A percentile compares a stretch with the other conserved stretches of the same genome.
phyloP scores from a whole-genome alignment of 2,329 filamentous ascomycete genomes.

The Colletotrichum sublineola region DNA sequence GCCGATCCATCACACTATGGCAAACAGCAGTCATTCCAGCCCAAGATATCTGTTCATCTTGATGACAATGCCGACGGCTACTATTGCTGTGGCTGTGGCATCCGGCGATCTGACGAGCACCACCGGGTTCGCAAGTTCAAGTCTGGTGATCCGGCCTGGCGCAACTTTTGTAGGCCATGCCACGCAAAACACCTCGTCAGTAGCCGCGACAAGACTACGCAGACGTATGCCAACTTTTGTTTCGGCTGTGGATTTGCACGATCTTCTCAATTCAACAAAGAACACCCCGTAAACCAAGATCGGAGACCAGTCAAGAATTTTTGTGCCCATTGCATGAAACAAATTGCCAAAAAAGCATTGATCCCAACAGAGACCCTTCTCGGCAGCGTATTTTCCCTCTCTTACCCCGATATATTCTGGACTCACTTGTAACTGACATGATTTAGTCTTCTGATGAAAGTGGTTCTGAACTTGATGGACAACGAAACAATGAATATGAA shows the following conservation, averaged over 20 bases:
- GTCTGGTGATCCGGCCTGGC: slow-evolving; percentile 35
- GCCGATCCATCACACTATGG: not conserved
- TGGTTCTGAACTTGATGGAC: not conserved
- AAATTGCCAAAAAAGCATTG: slow-evolving; percentile 9
- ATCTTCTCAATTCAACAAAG: slow-evolving; percentile 52
- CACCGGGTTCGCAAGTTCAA: slow-evolving; percentile 33
- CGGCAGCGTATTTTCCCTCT: slow-evolving; percentile 13
- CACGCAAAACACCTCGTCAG: slow-evolving; percentile 30
- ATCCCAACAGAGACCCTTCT: slow-evolving; percentile 34
- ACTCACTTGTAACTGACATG: not conserved
- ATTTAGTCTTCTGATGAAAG: slow-evolving; percentile 37
- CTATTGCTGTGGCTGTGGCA: slow-evolving; percentile 42
- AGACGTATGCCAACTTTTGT: slow-evolving; percentile 47
- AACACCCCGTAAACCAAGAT: slow-evolving; percentile 48
- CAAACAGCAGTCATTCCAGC: not conserved
- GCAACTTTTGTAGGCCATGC: slow-evolving; percentile 41
- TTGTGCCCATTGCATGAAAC: slow-evolving; percentile 52
- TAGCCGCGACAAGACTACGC: slow-evolving; percentile 10
- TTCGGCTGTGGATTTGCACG: slow-evolving; percentile 53
- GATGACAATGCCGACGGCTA: slow-evolving; percentile 40
- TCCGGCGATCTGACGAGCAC: slow-evolving; percentile 38
- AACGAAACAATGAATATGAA: not conserved
- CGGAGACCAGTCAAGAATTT: slow-evolving; percentile 50
- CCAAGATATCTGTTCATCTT: slow-evolving; percentile 34
- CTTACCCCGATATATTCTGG: not conserved